A percentile compares a stretch with the other conserved stretches of the same genome.
Evolutionary conservation across 23 red algal species (phyloP).

Genomic region (Gracilaria vermiculophylla): DNA sequence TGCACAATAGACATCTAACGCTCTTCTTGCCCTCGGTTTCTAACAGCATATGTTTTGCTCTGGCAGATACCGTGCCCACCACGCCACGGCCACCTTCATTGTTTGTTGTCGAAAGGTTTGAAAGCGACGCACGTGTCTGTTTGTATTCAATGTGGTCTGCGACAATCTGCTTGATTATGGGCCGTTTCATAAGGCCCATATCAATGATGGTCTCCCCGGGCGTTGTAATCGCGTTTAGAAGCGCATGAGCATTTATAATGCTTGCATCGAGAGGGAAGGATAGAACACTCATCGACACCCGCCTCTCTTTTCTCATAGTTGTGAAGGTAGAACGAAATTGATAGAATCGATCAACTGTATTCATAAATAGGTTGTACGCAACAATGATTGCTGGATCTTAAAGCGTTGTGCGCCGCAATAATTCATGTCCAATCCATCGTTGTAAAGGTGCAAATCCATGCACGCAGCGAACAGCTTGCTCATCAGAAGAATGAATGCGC

Average conservation of each 20-base stretch:
- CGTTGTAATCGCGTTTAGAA: too few species aligned
- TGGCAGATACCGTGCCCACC: too few species aligned
- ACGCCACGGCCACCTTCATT: too few species aligned
- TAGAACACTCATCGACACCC: not conserved
- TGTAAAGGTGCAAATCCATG: not conserved
- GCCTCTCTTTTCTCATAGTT: not conserved
- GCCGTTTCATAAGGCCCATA: too few species aligned
- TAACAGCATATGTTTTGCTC: too few species aligned
- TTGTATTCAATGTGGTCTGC: too few species aligned
- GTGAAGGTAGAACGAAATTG: not conserved
- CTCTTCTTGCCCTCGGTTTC: too few species aligned
- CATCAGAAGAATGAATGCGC: not conserved
- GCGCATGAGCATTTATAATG: conserved; percentile 2
- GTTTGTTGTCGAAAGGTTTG: too few species aligned
- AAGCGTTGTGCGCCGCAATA: not conserved
- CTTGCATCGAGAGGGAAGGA: conserved; percentile 10
- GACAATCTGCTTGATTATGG: too few species aligned
- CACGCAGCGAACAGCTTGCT: not conserved
- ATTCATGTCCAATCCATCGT: not conserved
- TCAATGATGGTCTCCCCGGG: too few species aligned
- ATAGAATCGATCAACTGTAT: conserved; percentile 7
- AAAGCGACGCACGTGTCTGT: too few species aligned
- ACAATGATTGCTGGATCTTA: not conserved
- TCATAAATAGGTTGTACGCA: conserved; percentile 17
- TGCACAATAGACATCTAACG: too few species aligned